phyloP scores from a whole-genome alignment of 2,329 filamentous ascomycete species.

The Diaporthe citri region DNA sequence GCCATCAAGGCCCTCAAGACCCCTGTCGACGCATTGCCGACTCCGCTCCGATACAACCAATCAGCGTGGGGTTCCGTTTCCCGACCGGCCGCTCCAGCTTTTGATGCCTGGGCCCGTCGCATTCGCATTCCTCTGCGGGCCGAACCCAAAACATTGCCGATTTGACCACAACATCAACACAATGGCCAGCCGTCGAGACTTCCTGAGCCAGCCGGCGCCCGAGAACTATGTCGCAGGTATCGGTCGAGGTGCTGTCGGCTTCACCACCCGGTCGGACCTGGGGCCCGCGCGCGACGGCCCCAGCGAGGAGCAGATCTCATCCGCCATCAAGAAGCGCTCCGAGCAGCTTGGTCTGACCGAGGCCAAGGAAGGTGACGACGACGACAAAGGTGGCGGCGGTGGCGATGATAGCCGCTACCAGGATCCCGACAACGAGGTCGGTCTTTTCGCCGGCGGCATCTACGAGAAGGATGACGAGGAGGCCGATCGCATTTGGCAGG shows the following conservation, averaged over 20 bases:
- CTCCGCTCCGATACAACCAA: neutral
- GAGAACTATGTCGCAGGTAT: conserved; percentile 96
- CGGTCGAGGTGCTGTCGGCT: conserved; percentile 96
- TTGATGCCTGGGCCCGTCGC: conserved; percentile 10
- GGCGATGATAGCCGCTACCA: conserved; percentile 80
- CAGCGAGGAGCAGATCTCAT: conserved; percentile 98
- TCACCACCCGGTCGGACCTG: conserved; percentile 96
- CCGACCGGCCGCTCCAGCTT: conserved; percentile 1
- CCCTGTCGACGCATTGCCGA: neutral
- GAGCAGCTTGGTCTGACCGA: conserved; percentile 77
- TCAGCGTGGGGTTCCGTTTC: neutral
- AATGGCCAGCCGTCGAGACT: conserved; percentile 79
- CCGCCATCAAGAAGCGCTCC: conserved; percentile 93
- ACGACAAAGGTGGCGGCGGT: conserved; percentile 69
- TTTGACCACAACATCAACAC: conserved; percentile 5
- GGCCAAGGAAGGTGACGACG: conserved; percentile 71
- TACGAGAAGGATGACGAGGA: conserved; percentile 99
- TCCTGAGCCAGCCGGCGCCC: conserved; percentile 86
- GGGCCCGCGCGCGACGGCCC: conserved; percentile 95
- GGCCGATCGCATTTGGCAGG: conserved; percentile 94
- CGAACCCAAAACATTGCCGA: neutral
- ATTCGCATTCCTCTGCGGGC: neutral
- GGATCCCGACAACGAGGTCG: conserved; percentile 97
- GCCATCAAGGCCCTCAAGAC: neutral
- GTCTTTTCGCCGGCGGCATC: conserved; percentile 92